These are phyloP conservation scores for Canariomyces notabilis DNA, from an alignment of 2,329 filamentous ascomycete genomes.

Conservation along the genomic window DNA sequence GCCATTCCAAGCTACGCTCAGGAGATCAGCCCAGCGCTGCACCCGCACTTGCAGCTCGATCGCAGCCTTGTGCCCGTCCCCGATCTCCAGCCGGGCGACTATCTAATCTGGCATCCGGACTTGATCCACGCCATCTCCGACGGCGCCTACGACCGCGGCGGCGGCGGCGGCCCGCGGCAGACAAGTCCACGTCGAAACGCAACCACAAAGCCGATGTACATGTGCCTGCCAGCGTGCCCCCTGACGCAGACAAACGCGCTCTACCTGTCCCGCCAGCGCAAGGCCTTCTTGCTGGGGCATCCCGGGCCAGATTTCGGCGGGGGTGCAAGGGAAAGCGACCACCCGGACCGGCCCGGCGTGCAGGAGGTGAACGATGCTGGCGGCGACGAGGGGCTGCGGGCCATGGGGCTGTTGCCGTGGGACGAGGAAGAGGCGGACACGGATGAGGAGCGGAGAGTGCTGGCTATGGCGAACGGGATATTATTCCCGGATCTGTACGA, in stretches of 20 bases:
- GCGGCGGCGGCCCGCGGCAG: constrained; percentile 21
- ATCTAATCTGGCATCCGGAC: constrained; percentile 71
- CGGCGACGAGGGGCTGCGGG: constrained; percentile 35
- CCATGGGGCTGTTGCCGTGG: constrained; percentile 40
- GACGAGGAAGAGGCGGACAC: constrained; percentile 33
- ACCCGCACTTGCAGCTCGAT: constrained; percentile 66
- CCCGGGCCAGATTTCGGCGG: constrained; percentile 38
- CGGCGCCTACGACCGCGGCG: constrained; percentile 23
- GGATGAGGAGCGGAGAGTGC: constrained; percentile 32
- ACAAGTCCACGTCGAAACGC: constrained; percentile 7
- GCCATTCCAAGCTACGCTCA: constrained; percentile 64
- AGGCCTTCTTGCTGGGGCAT: constrained; percentile 37
- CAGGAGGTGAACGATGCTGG: constrained; percentile 37
- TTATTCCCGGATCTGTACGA: constrained; percentile 38
- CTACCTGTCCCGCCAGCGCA: constrained; percentile 39
- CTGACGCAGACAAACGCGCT: constrained; percentile 40
- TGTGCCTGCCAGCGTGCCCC: constrained; percentile 39
- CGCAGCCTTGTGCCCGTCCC: constrained; percentile 67
- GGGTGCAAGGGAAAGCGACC: constrained; percentile 32
- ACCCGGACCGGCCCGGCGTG: constrained; percentile 33
- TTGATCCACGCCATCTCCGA: constrained; percentile 51
- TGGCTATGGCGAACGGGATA: constrained; percentile 37
- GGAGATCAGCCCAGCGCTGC: constrained; percentile 61
- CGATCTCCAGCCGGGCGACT: constrained; percentile 65
- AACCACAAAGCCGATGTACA: constrained; percentile 20